Evolutionary conservation across 2,329 filamentous ascomycete genomes (phyloP).

Genomic region (Amphichorda felina): DNA sequence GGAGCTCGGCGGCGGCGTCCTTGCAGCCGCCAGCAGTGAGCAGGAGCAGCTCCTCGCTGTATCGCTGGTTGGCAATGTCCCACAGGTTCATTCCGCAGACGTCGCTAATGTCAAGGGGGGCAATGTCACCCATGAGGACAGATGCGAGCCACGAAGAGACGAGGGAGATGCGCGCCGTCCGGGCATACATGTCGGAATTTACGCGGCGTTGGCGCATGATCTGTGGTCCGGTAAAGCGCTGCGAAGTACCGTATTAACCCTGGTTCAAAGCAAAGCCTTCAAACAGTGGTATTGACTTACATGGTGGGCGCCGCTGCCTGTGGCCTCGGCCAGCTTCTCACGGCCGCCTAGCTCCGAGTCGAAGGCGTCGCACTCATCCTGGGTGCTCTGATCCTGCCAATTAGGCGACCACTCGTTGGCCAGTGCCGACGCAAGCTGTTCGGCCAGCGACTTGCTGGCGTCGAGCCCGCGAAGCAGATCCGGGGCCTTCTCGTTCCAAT

Average conservation of each 20-base stretch:
- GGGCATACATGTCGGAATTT: conserved; percentile 68
- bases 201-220: conserved; percentile 79
- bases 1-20: conserved; percentile 50
- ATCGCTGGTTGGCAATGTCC: conserved; percentile 67
- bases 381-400: conserved; percentile 96
- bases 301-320: conserved; percentile 91
- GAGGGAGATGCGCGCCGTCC: conserved; percentile 77
- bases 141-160: conserved; percentile 94
- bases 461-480: conserved; percentile 49
- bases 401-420: conserved; percentile 85
- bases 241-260: conserved; percentile 1
- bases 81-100: conserved; percentile 95
- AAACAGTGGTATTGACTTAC: conserved; percentile 33
- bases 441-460: conserved; percentile 47
- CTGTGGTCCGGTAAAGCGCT: conserved; percentile 96
- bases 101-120: conserved; percentile 87
- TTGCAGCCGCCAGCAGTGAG: conserved; percentile 56
- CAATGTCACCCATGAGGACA: conserved; percentile 71
- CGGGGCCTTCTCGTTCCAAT: conserved; percentile 69
- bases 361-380: conserved; percentile 82
- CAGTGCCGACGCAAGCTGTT: conserved; percentile 63
- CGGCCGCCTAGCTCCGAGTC: conserved; percentile 58
- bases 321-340: conserved; percentile 61
- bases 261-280: conserved; percentile 3
- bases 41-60: conserved; percentile 63